Evolutionary conservation across 2,329 filamentous ascomycete species (phyloP).

Genomic region (Fusarium globosum): DNA sequence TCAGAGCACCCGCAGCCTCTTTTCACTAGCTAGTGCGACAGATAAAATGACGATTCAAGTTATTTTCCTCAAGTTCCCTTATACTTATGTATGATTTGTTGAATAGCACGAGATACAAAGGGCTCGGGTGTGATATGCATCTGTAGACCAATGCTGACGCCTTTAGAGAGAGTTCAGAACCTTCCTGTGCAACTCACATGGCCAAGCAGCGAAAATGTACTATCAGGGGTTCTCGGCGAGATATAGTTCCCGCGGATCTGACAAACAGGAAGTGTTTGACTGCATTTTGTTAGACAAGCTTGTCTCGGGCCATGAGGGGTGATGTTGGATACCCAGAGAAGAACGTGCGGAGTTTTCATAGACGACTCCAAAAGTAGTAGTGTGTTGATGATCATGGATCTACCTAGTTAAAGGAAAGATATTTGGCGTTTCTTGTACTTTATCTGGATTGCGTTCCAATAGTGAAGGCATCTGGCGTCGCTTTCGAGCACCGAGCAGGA

Average conservation of each 20-base stretch:
- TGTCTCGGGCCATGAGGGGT: neutral
- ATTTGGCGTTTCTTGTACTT: no score
- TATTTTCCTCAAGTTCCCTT: neutral
- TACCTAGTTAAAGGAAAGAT: no score
- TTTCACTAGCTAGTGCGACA: neutral
- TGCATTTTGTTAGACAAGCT: neutral
- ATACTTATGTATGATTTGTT: neutral
- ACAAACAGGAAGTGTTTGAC: no score
- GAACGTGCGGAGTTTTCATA: neutral
- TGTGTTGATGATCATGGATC: no score
- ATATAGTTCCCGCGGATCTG: no score
- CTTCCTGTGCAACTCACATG: no score
- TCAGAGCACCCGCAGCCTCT: neutral
- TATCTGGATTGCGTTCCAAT: no score
- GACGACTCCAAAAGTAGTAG: no score
- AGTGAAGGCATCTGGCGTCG: no score
- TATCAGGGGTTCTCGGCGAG: neutral
- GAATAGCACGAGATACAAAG: no score
- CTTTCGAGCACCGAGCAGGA: no score
- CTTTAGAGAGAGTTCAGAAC: neutral
- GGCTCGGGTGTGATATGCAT: neutral
- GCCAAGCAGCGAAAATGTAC: no score
- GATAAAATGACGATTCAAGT: accelerated
- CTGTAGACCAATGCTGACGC: neutral
- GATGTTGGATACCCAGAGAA: neutral